A percentile compares a stretch with the other conserved stretches of the same genome.
Conservation (phyloP, 2,329 filamentous ascomycete species). For the Eutypa lata region DNA sequence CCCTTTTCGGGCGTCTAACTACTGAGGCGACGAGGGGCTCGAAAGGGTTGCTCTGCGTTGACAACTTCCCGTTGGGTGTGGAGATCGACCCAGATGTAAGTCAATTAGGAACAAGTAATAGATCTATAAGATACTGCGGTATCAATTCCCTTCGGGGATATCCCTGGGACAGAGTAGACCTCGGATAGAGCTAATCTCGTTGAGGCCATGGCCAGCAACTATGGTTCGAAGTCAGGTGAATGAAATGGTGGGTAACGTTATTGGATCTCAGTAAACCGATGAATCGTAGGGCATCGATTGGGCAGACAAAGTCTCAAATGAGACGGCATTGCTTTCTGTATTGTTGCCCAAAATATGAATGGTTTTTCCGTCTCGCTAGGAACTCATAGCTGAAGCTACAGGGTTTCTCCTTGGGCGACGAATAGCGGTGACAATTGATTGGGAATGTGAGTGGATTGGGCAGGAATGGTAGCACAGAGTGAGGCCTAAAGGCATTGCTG, state of each 20-base stretch:
- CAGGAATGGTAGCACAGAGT: constrained; percentile 19
- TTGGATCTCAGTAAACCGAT: constrained; percentile 14
- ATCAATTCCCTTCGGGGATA: neutral
- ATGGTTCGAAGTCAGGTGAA: constrained; percentile 9
- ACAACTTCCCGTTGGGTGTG: constrained; percentile 13
- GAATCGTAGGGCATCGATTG: constrained; percentile 22
- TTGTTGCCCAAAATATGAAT: constrained; percentile 19
- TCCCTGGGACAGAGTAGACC: neutral
- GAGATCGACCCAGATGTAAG: constrained; percentile 18
- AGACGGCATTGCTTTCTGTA: constrained; percentile 8
- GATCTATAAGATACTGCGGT: neutral
- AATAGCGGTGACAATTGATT: constrained; percentile 26
- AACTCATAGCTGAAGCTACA: constrained; percentile 14
- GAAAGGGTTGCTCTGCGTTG: constrained; percentile 5
- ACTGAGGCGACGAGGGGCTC: constrained; percentile 17
- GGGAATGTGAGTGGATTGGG: constrained; percentile 27
- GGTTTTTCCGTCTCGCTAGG: neutral
- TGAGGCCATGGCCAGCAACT: constrained; percentile 8
- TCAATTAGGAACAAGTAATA: constrained; percentile 1
- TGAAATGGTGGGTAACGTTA: constrained; percentile 5
- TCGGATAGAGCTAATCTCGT: constrained; percentile 3
- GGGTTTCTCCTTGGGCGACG: constrained; percentile 20
- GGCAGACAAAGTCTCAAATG: constrained; percentile 14
- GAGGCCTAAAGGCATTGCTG: constrained; percentile 23
- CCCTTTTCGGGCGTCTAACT: constrained; percentile 18